Evolutionary conservation across 1,284 basidiomycete genomes (phyloP).

Genomic region (Austropuccinia psidii): DNA sequence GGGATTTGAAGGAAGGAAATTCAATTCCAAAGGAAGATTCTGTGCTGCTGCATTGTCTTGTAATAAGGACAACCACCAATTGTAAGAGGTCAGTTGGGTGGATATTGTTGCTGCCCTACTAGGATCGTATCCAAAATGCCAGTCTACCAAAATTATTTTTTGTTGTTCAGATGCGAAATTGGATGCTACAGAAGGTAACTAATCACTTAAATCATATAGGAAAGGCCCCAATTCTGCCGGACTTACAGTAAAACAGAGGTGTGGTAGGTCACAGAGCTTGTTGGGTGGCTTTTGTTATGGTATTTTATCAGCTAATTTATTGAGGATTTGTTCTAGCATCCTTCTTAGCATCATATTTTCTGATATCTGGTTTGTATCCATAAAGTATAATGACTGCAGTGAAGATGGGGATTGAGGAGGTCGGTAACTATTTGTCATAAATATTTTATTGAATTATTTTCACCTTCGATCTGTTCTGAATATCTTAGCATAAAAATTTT

Average conservation of each 20-base stretch:
- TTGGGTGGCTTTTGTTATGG: too few species aligned
- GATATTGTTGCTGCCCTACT: not conserved
- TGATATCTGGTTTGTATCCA: too few species aligned
- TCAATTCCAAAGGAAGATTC: not conserved
- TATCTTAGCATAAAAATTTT: too few species aligned
- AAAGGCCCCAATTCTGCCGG: not conserved
- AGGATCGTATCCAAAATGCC: not conserved
- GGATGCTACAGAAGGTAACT: not conserved
- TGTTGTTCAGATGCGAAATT: not conserved
- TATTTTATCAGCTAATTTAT: too few species aligned
- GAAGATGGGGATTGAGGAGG: too few species aligned
- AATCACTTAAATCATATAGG: not conserved
- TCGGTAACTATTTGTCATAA: too few species aligned
- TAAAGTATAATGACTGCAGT: too few species aligned
- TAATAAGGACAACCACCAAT: not conserved
- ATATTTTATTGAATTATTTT: too few species aligned
- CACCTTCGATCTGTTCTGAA: too few species aligned
- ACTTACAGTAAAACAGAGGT: not conserved
- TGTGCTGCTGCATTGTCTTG: not conserved
- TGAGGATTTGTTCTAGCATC: too few species aligned
- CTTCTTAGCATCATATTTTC: too few species aligned
- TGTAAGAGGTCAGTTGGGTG: not conserved
- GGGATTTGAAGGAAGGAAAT: not conserved
- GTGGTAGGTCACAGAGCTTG: not conserved
- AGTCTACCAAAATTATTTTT: not conserved